Base-by-base conservation (phyloP, 768 basidiomycete species). In the Kwoniella newhampshirensis region DNA sequence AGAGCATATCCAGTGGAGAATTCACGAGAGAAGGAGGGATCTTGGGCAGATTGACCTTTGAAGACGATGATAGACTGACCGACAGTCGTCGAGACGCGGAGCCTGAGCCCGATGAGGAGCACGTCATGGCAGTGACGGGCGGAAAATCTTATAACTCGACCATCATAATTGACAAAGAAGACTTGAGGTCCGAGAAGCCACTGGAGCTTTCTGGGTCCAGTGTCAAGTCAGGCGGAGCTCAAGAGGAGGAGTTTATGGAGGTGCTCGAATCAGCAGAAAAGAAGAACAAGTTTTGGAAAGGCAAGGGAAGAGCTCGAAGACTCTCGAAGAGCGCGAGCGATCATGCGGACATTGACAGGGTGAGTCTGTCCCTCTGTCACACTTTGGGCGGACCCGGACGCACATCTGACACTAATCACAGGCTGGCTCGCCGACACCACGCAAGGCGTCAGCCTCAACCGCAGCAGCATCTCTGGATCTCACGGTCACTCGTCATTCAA, bases 1-100 rank as follows among this genome's bases (percentile, higher is more conserved):
- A 43, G 30, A 53, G 42, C 45, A 39, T 64, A 6, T 26, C 47
- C 8, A 64, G 63, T 21, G 57, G 55, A 1, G 59, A 61, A 18
- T 67, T 55, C 37, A 54, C 36, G 27, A 50, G 62, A 48, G 60
- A 64, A 40, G 66, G 66, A 15, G 66, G 67, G 13, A 62, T 63
- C n/a, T 44, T 68, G 30, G 67, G 67, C 18, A 50, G 36, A 36
- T 28, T 64, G 44, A 44, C 52, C 9, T 68, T 64, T 46, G 62
- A 64, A 44, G 32, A 27, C 11, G 54, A 32, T 39, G 25, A 46
- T 15, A n/a, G n/a, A n/a, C n/a, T n/a, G n/a, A n/a, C n/a, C n/a
- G n/a, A n/a, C n/a, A n/a, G 36, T 37, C 36, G 9, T 9, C 6
- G 40, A 12, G 20, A 20, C 8, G n/a, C 55, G 39, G 47, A 11